These are phyloP conservation scores for Phytophthora citricola DNA, from an alignment of 352 stramenopile species.

Conservation along the genomic window DNA sequence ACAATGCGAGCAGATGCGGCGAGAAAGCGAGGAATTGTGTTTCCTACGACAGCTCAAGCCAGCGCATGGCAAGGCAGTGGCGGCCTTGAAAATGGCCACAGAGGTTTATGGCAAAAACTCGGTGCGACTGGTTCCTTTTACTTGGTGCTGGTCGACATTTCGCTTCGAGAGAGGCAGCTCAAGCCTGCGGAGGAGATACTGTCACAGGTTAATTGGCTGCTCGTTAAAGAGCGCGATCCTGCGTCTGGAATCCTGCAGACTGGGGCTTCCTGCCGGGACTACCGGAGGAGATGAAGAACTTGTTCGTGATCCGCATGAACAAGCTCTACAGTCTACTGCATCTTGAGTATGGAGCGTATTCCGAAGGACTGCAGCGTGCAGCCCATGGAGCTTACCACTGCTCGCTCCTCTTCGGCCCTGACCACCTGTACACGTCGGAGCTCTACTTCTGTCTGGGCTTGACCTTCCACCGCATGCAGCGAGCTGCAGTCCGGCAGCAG, in stretches of 20 bases:
- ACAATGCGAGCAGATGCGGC: slow-evolving; percentile 58
- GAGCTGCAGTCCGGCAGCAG: slow-evolving; percentile 11
- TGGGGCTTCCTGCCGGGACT: slow-evolving; percentile 25
- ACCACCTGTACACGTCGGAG: slow-evolving; percentile 78
- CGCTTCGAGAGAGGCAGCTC: slow-evolving; percentile 62
- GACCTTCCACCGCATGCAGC: slow-evolving; percentile 64
- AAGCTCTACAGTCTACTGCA: slow-evolving; percentile 73
- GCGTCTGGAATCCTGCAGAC: slow-evolving; percentile 12
- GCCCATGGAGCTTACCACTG: slow-evolving; percentile 77
- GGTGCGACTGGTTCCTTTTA: slow-evolving; percentile 68
- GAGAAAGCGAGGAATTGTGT: slow-evolving; percentile 67
- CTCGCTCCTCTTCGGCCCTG: slow-evolving; percentile 70
- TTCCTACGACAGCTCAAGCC: slow-evolving; percentile 52
- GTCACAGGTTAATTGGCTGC: slow-evolving; percentile 74
- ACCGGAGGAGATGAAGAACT: slow-evolving; percentile 63
- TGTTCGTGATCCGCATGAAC: slow-evolving; percentile 76
- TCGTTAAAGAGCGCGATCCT: slow-evolving; percentile 61
- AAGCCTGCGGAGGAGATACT: slow-evolving; percentile 73
- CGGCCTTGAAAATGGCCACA: slow-evolving; percentile 55
- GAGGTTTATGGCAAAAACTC: slow-evolving; percentile 60
- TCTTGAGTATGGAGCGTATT: slow-evolving; percentile 54
- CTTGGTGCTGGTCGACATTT: slow-evolving; percentile 69
- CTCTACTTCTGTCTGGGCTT: slow-evolving; percentile 77
- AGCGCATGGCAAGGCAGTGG: slow-evolving; percentile 52
- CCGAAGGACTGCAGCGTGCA: slow-evolving; percentile 65